Evolutionary conservation across 306 rosid species (phyloP).

Genomic region (Albizia julibrissin): DNA sequence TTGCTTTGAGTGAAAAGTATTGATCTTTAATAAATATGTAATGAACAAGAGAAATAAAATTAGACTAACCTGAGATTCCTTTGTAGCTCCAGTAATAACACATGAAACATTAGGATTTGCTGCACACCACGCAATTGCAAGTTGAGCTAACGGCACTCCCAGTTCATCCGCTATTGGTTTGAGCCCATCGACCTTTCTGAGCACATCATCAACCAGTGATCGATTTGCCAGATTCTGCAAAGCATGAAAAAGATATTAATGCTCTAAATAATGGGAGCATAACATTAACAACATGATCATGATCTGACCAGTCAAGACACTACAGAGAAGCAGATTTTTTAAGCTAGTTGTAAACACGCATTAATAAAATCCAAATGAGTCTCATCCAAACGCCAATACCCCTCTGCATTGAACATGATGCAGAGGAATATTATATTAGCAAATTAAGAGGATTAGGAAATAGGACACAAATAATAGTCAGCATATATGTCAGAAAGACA

Average conservation of each 20-base stretch:
- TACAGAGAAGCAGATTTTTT: not conserved
- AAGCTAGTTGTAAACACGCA: not conserved
- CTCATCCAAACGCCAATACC: not conserved
- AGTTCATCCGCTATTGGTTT: conserved; percentile 97
- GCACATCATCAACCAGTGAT: conserved; percentile 81
- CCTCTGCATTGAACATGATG: conserved; percentile 2
- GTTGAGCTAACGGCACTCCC: conserved; percentile 85
- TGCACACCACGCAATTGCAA: conserved; percentile 97
- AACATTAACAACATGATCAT: not conserved
- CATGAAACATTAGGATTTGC: conserved; percentile 94
- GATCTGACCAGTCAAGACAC: not conserved
- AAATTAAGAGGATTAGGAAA: not conserved
- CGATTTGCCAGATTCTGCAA: conserved; percentile 86
- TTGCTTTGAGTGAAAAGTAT: not conserved
- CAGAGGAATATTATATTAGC: not conserved
- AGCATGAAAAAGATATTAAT: conserved; percentile 16
- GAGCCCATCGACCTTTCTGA: conserved; percentile 79
- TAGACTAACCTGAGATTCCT: conserved; percentile 91
- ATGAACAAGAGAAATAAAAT: not conserved
- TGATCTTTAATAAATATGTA: conserved; percentile 1
- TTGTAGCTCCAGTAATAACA: conserved; percentile 94
- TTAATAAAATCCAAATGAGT: not conserved
- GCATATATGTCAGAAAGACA: not conserved
- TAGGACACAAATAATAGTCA: not conserved
- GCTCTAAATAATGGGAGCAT: conserved; percentile 1